Evolutionary conservation across 2,329 filamentous ascomycete genomes (phyloP), one percentile per base, ranked within the genome.

Genomic region (Ophiostoma novo-ulmi): DNA sequence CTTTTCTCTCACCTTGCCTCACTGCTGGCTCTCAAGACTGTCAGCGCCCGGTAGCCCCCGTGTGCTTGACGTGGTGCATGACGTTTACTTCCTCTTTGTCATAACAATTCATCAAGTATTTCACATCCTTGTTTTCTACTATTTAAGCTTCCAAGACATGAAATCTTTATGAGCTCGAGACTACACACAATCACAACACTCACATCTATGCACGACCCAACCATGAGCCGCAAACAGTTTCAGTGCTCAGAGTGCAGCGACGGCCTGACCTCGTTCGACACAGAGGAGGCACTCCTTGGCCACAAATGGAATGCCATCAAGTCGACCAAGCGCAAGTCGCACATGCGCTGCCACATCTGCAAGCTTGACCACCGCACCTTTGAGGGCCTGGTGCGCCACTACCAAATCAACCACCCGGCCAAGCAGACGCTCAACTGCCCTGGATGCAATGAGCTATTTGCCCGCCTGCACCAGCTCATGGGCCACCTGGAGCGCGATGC

Each of bases 341-440:
- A 76, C 80, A 22, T 78, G 72, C 61, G 77, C 71, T 83, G 82
- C 76, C 76, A 78, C 35, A 72, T 79, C 38, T 83, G 82, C 70
- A 76, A 79, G 3, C 52, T 75, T 10, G 76, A 79, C 39, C 82
- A 82, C 72, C 74, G 76, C 26, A 79, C 78, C 0, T 73, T 76
- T 63, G 72, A 71, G 1, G 79, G 76, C 0, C 76, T 80, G 35
- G 69, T 74, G 2, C 73, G 72, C 0, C 82, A 83, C 70, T 77
- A 80, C 26, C 76, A 78, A 26, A 74, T 78, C 81, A 67, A 73
- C 13, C 83, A 85, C 71, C 78, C 78, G 6, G 73, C 78, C 14
- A 74, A 77, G 22, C 81, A 84, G 69, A 72, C 80, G 1, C 78
- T 87, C 1, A 66, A 73, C 2, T 87, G 85, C 67, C 83, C 83